Evolutionary conservation across 768 basidiomycete genomes (phyloP).

Genomic region (Grammothele lineata): DNA sequence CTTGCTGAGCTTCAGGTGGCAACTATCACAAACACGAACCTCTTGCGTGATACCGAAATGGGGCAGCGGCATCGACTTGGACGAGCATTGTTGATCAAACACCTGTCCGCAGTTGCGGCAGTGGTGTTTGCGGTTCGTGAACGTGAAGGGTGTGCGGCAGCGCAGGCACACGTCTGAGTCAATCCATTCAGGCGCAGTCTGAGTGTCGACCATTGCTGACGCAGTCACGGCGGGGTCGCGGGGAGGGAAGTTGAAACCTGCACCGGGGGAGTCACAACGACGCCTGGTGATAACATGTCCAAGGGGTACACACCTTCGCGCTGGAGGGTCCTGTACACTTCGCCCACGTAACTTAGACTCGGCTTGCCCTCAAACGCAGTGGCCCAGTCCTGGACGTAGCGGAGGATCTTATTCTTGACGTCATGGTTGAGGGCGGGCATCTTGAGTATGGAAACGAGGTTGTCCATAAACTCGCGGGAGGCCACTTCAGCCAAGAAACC

Average conservation of each 20-base stretch:
- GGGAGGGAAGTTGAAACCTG: conserved; percentile 84
- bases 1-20: conserved; percentile 71
- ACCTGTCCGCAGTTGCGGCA: conserved; percentile 97
- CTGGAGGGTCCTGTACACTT: conserved; percentile 74
- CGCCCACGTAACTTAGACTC: conserved; percentile 65
- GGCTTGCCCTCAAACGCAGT: conserved; percentile 82
- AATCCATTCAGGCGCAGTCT: conserved; percentile 94
- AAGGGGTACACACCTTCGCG: conserved; percentile 57
- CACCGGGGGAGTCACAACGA: background rate
- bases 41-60: conserved; percentile 91
- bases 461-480: conserved; percentile 91
- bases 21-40: conserved; percentile 92
- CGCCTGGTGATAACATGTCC: too few species aligned
- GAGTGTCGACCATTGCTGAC: conserved; percentile 86
- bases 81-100: conserved; percentile 91
- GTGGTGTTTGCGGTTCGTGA: conserved; percentile 97
- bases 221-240: conserved; percentile 65
- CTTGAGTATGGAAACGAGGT: conserved; percentile 85
- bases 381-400: conserved; percentile 91
- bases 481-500: conserved; percentile 81
- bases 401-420: conserved; percentile 75
- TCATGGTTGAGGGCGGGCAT: conserved; percentile 72
- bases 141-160: conserved; percentile 86
- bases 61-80: conserved; percentile 78
- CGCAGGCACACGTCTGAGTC: conserved; percentile 94